Base-by-base conservation (phyloP, 768 basidiomycete species). In the Neoboletus subvelutipes region DNA sequence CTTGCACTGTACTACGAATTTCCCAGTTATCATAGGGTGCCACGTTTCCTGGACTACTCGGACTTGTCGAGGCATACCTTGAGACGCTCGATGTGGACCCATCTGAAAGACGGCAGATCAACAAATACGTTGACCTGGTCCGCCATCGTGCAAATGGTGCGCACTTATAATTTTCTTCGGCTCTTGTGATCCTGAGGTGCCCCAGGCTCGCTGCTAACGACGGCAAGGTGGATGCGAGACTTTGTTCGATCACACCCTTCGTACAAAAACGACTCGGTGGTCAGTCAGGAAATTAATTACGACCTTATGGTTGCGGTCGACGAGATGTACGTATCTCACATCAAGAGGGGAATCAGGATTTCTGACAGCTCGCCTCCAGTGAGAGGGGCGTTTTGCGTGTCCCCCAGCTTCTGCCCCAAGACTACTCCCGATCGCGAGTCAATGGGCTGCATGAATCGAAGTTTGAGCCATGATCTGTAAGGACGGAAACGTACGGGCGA, bases 221-320 rank as follows among this genome's bases (percentile, higher is more conserved):
- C 92, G 8, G 97, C 97, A 12, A 84, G 86, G 4, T 99, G 94
- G 94, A 94, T 97, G 55, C 83, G 97, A 36, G 81, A 89, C 46
- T 98, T 98, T 73, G 90, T 99, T 42, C 84, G 86, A 26, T 81
- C 86, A 2, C 97, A 99, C 71, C 92, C 95, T 9, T 81, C 77
- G n/a, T 99, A 99, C 76, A 87, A 89, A 71, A 81, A 84, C 49
- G 94, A 99, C 74, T 96, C 94, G n/a, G 88, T 90, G 50, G 92
- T 99, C 20, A 88, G 80, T 50, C 82, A 92, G 65, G 86, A 90
- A 73, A 93, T 98, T 67, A 97, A 94, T 67, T 97, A 95, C 68
- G 97, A 99, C 74, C 80, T 99, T 28, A 78, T 97, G 68, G 79
- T 85, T 45, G 91, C 92, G 2, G 75, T 97, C 7, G 95, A 98